A percentile compares a stretch with the other conserved stretches of the same genome.
These are phyloP conservation scores for Eurotiales sp. DNA, from an alignment of 2,329 filamentous ascomycete species.

Conservation along the genomic window DNA sequence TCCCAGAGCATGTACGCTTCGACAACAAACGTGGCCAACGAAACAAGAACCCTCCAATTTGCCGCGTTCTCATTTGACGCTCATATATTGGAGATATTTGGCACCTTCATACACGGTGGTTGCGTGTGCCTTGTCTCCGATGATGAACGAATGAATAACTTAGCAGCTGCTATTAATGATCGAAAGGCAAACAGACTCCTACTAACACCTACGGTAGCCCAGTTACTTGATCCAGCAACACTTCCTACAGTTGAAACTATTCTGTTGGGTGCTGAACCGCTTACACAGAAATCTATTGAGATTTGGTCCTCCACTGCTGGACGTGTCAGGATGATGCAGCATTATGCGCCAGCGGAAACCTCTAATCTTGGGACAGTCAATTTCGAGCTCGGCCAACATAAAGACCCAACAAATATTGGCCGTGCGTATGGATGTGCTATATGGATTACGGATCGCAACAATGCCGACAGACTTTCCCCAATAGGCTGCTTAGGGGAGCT, in stretches of 20 bases:
- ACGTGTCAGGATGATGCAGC: too few species aligned
- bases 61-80: constrained; percentile 28
- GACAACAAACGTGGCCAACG: constrained; percentile 50
- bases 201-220: constrained; percentile 55
- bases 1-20: too few species aligned
- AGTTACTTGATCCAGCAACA: constrained; percentile 30
- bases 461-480: constrained; percentile 35
- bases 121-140: constrained; percentile 52
- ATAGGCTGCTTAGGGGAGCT: constrained; percentile 48
- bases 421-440: constrained; percentile 18
- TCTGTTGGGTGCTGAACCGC: constrained; percentile 35
- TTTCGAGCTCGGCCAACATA: too few species aligned
- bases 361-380: too few species aligned
- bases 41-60: constrained; percentile 41
- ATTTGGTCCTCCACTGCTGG: too few species aligned
- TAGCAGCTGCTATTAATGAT: constrained; percentile 49
- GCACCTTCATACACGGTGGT: constrained; percentile 48
- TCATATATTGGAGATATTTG: constrained; percentile 47
- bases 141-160: constrained; percentile 39
- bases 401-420: constrained; percentile 21
- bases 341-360: too few species aligned
- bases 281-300: constrained; percentile 14
- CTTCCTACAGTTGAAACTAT: constrained; percentile 33
- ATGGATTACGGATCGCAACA: constrained; percentile 39
- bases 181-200: too few species aligned